Evolutionary conservation across 148 eudicot species (phyloP).

Genomic region (Rhododendron ferrugineum): DNA sequence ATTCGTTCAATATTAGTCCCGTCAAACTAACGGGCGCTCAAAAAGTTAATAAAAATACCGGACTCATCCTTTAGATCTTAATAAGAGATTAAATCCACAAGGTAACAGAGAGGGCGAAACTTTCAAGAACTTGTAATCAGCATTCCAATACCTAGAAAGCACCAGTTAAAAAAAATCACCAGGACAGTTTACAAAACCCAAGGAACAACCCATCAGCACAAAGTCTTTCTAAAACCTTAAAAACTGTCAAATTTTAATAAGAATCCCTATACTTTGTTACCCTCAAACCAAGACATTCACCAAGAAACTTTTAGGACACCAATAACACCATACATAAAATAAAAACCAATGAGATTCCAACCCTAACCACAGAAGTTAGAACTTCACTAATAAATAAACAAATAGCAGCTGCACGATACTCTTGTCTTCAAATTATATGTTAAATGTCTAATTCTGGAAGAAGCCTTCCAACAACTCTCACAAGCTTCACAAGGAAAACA

Average conservation of each 20-base stretch:
- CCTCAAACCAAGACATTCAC: background rate
- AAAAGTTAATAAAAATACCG: no score
- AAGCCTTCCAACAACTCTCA: slow-evolving; percentile 14
- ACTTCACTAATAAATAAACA: background rate
- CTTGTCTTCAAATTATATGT: background rate
- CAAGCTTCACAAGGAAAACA: slow-evolving; percentile 14
- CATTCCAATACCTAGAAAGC: background rate
- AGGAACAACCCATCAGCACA: background rate
- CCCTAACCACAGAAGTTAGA: background rate
- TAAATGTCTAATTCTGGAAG: slow-evolving; percentile 6
- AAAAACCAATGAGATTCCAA: background rate
- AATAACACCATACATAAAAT: background rate
- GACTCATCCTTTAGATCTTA: background rate
- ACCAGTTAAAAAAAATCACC: background rate
- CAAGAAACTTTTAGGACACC: background rate
- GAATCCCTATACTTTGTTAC: background rate
- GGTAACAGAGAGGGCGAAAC: background rate
- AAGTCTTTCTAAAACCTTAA: background rate
- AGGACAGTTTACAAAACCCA: background rate
- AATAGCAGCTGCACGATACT: slow-evolving; percentile 11
- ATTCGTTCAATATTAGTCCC: no score
- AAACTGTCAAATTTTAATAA: background rate
- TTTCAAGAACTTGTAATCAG: background rate
- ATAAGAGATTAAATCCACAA: background rate
- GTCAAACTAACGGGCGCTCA: no score